Conservation (phyloP, 2,329 filamentous ascomycete species). For the Geosmithia putterillii region DNA sequence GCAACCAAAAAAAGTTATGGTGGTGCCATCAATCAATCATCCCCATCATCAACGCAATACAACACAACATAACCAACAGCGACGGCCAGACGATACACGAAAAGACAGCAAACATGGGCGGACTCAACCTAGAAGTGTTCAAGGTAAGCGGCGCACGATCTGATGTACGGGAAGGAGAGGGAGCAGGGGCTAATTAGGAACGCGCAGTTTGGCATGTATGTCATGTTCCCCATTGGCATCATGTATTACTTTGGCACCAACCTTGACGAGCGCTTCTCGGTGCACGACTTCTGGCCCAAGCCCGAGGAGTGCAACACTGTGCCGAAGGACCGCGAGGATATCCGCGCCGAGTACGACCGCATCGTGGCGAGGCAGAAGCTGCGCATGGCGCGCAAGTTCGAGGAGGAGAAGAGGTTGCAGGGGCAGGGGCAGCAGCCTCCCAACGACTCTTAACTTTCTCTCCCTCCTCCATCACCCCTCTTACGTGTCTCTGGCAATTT, state of each 20-base stretch:
- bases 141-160: slow-evolving; percentile 44
- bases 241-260: slow-evolving; percentile 99
- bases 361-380: slow-evolving; percentile 56
- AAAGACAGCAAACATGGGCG: slow-evolving; percentile 41
- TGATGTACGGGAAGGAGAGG: not conserved
- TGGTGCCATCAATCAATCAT: not conserved
- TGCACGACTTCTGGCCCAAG: slow-evolving; percentile 90
- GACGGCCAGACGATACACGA: not conserved
- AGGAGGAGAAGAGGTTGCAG: slow-evolving; percentile 16
- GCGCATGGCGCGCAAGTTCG: slow-evolving; percentile 47
- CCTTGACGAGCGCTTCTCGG: slow-evolving; percentile 80
- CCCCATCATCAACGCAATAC: not conserved
- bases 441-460: slow-evolving; percentile 2
- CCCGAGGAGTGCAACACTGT: slow-evolving; percentile 64
- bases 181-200: not conserved
- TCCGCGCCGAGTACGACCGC: slow-evolving; percentile 66
- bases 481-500: too few species aligned
- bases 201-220: slow-evolving; percentile 85
- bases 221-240: slow-evolving; percentile 96
- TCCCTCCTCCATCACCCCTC: too few species aligned
- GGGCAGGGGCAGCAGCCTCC: slow-evolving; percentile 1
- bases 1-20: not conserved
- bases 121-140: slow-evolving; percentile 80
- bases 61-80: not conserved
- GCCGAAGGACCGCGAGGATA: slow-evolving; percentile 69